Evolutionary conservation across 768 basidiomycete genomes (phyloP).

Genomic region (Mycena maculata): DNA sequence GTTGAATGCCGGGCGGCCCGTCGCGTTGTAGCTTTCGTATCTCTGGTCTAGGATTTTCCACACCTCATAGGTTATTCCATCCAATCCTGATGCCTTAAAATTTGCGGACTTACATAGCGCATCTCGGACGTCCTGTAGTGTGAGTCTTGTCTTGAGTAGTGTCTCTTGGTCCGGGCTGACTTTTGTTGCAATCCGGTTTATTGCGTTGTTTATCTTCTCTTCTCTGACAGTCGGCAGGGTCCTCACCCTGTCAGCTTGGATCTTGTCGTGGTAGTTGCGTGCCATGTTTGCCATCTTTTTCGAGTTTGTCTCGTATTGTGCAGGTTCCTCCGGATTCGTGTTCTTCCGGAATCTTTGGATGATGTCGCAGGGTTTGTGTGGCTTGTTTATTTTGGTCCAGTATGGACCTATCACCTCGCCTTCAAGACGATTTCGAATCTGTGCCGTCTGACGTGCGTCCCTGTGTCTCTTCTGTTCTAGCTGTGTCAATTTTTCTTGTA

Average conservation of each 20-base stretch:
- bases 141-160: background rate
- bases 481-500: background rate
- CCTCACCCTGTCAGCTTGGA: no score
- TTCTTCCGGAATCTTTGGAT: no score
- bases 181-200: background rate
- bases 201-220: no score
- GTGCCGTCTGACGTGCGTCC: background rate
- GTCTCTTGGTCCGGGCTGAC: background rate
- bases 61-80: constrained; percentile 33
- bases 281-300: no score
- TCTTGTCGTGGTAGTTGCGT: no score
- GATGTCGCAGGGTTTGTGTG: no score
- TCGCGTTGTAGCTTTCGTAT: background rate
- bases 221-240: no score
- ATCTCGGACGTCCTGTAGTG: background rate
- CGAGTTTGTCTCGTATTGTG: no score
- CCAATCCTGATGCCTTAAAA: constrained; percentile 1
- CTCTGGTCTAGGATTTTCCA: constrained; percentile 10
- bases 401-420: no score
- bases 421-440: no score
- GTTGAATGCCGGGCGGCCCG: background rate
- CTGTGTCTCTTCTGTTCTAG: background rate
- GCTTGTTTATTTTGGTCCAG: no score
- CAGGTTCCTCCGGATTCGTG: no score
- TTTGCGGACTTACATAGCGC: background rate